Conservation (phyloP, 495 filamentous ascomycete genomes). For the Hyphodiscus hymeniophilus region DNA sequence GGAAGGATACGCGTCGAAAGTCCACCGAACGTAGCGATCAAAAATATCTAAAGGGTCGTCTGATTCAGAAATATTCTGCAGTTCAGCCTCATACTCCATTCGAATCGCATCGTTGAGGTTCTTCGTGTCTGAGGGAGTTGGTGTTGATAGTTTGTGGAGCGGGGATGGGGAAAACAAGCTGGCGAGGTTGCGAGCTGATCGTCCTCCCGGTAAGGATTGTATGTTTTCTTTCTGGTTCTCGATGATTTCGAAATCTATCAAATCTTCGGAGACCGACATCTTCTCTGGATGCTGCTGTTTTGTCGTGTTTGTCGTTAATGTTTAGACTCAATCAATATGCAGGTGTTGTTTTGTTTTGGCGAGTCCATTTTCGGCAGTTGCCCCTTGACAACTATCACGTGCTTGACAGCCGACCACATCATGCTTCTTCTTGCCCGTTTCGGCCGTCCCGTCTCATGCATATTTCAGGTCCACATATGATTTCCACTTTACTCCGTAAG, state of each 20-base stretch:
- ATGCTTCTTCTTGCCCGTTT: no score
- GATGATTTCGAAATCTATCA: slow-evolving; percentile 90
- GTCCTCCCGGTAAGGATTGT: slow-evolving; percentile 80
- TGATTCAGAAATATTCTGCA: slow-evolving; percentile 67
- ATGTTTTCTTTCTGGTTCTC: slow-evolving; percentile 97
- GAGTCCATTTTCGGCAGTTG: not conserved
- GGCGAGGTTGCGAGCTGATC: slow-evolving; percentile 85
- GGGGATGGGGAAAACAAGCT: slow-evolving; percentile 56
- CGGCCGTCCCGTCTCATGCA: no score
- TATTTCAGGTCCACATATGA: no score
- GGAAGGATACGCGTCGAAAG: slow-evolving; percentile 86
- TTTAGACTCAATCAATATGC: not conserved
- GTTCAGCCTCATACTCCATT: slow-evolving; percentile 78
- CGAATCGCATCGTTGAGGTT: slow-evolving; percentile 70
- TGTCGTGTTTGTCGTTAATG: slow-evolving; percentile 1
- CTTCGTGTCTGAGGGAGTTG: slow-evolving; percentile 57
- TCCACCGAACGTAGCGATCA: slow-evolving; percentile 96
- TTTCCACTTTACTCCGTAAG: no score
- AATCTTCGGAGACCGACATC: slow-evolving; percentile 41
- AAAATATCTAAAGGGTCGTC: slow-evolving; percentile 95
- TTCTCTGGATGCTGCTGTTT: slow-evolving; percentile 14
- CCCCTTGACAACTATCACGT: not conserved
- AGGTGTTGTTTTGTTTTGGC: not conserved
- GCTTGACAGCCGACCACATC: no score
- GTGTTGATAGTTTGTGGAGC: slow-evolving; percentile 46